phyloP scores from a whole-genome alignment of 257 asterid species.

The Solanum chmielewskii region DNA sequence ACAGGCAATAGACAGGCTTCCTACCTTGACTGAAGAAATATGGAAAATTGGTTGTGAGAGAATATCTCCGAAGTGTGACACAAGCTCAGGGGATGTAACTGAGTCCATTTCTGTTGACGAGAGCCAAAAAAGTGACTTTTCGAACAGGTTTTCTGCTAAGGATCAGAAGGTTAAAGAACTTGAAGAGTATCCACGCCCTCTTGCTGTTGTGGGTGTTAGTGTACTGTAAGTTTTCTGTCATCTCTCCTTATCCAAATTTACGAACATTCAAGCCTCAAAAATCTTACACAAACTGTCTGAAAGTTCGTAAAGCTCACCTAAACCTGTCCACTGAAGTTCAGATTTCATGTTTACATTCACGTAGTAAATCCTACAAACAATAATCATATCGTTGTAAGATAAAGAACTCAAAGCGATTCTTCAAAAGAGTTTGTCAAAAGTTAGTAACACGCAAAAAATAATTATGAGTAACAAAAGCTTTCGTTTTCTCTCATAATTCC shows the following conservation, averaged over 20 bases:
- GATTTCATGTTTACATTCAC: neutral
- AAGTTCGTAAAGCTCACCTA: neutral
- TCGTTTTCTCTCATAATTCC: neutral
- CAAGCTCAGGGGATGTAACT: constrained; percentile 5
- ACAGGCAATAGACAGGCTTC: constrained; percentile 69
- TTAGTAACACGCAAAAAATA: neutral
- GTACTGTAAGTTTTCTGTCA: constrained; percentile 57
- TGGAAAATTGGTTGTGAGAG: constrained; percentile 48
- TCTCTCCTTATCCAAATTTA: neutral
- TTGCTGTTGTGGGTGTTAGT: constrained; percentile 83
- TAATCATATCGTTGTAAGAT: neutral
- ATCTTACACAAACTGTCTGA: neutral
- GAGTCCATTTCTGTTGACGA: constrained; percentile 4
- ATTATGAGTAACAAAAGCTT: neutral
- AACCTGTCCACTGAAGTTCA: neutral
- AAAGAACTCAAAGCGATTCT: neutral
- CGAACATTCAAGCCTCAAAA: neutral
- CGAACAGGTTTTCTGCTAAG: constrained; percentile 4
- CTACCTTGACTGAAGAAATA: constrained; percentile 51
- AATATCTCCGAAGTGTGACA: neutral
- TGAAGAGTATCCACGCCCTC: constrained; percentile 77
- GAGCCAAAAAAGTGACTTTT: constrained; percentile 14
- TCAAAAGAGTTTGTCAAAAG: neutral
- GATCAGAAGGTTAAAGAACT: constrained; percentile 51
- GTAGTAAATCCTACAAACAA: neutral